Conservation (phyloP, 306 rosid genomes). For the Acmispon strigosus region DNA sequence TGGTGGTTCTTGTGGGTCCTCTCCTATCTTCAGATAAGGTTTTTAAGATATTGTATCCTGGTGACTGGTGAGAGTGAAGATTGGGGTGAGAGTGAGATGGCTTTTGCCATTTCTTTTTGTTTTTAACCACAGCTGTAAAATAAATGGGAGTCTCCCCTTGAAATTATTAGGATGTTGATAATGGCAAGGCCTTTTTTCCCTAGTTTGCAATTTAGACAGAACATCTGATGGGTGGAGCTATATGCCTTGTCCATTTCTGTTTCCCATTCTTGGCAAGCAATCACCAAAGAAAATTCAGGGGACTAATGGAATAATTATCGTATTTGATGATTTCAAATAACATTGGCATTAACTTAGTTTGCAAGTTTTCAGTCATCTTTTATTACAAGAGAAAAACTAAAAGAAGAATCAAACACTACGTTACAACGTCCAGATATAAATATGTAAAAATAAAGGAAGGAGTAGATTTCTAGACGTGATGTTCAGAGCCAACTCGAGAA, state of each 20-base stretch:
- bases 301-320: no score
- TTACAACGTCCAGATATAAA: no score
- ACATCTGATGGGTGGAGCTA: neutral
- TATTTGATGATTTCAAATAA: no score
- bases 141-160: no score
- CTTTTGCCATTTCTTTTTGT: neutral
- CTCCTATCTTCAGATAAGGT: conserved; percentile 12
- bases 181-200: neutral
- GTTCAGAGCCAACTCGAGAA: no score
- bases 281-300: no score
- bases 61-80: neutral
- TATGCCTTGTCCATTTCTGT: conserved; percentile 23
- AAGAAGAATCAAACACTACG: no score
- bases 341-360: no score
- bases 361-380: no score
- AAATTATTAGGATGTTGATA: neutral
- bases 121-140: neutral
- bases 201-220: neutral
- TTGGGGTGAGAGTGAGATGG: conserved; percentile 1
- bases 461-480: no score
- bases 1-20: conserved; percentile 14
- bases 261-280: neutral
- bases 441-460: no score
- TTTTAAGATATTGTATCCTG: neutral
- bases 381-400: no score